phyloP scores from a whole-genome alignment of 2,329 filamentous ascomycete species.

The Verticillium isaacii region DNA sequence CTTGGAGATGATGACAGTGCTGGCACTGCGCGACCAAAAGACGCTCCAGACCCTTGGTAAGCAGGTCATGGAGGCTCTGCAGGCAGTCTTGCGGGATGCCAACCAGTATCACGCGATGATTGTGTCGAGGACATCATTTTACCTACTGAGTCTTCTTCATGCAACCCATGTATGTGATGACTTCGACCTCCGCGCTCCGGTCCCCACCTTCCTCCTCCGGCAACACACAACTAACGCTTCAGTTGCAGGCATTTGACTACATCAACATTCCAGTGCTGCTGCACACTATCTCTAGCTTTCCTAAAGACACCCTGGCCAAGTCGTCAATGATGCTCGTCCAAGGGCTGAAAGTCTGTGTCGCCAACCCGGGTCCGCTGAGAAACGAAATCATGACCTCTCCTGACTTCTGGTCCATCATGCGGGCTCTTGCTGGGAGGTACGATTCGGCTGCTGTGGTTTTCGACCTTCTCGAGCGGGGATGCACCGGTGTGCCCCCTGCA shows the following conservation, averaged over 20 bases:
- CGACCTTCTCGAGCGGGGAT: conserved; percentile 75
- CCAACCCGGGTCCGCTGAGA: conserved; percentile 69
- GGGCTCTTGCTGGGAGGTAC: conserved; percentile 63
- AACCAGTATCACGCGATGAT: conserved; percentile 76
- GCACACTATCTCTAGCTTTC: conserved; percentile 85
- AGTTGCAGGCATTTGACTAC: conserved; percentile 72
- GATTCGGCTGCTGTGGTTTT: conserved; percentile 77
- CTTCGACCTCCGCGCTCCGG: neutral
- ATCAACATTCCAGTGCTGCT: conserved; percentile 87
- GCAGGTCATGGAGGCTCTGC: conserved; percentile 73
- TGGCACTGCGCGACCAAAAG: conserved; percentile 71
- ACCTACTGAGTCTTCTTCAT: conserved; percentile 75
- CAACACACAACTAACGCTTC: conserved; percentile 18
- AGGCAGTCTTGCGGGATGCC: conserved; percentile 75
- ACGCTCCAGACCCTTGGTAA: conserved; percentile 72
- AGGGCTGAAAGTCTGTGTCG: conserved; percentile 76
- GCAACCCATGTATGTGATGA: conserved; percentile 73
- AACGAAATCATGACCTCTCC: conserved; percentile 95
- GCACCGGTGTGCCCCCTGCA: conserved; percentile 68
- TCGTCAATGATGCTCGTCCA: conserved; percentile 72
- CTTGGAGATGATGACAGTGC: conserved; percentile 81
- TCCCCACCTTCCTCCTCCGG: neutral
- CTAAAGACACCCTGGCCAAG: conserved; percentile 70
- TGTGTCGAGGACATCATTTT: conserved; percentile 79
- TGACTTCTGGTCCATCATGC: conserved; percentile 92